Conservation (phyloP, 1,284 basidiomycete species). For the Chondrostereum purpureum region DNA sequence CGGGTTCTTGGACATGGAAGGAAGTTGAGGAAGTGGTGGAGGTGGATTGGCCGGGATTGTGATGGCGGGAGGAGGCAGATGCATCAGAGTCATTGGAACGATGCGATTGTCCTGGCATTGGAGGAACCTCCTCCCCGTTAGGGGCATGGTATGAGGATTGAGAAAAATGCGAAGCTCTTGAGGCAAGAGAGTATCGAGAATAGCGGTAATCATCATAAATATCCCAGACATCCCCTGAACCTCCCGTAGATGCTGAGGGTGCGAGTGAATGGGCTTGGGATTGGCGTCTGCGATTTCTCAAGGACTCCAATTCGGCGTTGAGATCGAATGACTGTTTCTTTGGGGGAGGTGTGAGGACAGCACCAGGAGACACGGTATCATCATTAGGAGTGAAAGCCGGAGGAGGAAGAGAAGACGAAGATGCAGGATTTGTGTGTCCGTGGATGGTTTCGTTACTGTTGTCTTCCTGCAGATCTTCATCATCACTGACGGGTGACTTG, state of each 20-base stretch:
- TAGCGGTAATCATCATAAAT: constrained; percentile 75
- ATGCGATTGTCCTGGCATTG: constrained; percentile 6
- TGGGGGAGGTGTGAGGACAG: not conserved
- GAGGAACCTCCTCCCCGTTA: no score
- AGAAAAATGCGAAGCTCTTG: constrained; percentile 27
- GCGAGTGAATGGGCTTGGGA: constrained; percentile 15
- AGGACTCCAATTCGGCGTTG: not conserved
- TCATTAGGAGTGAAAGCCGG: not conserved
- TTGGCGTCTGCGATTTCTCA: not conserved
- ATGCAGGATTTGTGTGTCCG: not conserved
- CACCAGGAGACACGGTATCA: no score
- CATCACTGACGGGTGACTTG: constrained; percentile 1
- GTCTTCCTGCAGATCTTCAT: not conserved
- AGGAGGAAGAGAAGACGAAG: constrained; percentile 3
- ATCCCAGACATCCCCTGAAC: constrained; percentile 58
- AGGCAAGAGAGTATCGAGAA: constrained; percentile 51
- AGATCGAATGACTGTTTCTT: not conserved
- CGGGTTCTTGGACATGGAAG: no score
- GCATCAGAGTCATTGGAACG: constrained; percentile 23
- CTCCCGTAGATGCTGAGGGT: constrained; percentile 20
- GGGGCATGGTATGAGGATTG: constrained; percentile 14
- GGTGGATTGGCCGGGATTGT: not conserved
- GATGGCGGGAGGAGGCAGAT: constrained; percentile 26
- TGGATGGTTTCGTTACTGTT: not conserved
- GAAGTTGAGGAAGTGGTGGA: no score